Evolutionary conservation across 2,329 filamentous ascomycete genomes (phyloP).

Genomic region (Fusarium pseudoanthophilum): DNA sequence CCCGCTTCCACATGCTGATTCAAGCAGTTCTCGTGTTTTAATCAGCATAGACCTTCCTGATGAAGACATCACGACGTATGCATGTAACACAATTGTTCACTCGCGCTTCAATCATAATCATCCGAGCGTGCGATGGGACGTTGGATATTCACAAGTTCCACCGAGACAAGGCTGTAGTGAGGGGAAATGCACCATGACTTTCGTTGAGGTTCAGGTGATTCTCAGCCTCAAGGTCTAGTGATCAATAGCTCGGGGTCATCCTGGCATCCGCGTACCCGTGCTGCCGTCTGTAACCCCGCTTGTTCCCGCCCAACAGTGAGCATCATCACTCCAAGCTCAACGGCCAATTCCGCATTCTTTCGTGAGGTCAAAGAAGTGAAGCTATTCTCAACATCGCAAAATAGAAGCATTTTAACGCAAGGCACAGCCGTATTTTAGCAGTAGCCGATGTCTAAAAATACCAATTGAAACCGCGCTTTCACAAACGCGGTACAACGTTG

Average conservation of each 20-base stretch:
- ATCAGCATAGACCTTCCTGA: constrained; percentile 20
- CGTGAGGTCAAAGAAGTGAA: background rate
- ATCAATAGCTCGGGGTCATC: background rate
- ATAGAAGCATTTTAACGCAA: background rate
- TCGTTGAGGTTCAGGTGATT: background rate
- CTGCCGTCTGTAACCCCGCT: background rate
- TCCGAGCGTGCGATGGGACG: too few relatives aligned
- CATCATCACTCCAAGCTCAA: background rate
- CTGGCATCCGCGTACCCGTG: background rate
- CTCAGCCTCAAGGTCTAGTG: constrained; percentile 19
- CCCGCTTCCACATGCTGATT: constrained; percentile 12
- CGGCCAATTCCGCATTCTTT: background rate
- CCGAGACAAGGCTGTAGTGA: background rate
- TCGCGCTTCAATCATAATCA: background rate
- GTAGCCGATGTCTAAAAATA: background rate
- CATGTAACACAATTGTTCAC: constrained; percentile 4
- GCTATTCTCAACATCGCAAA: background rate
- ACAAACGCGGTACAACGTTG: background rate
- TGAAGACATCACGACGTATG: constrained; percentile 2
- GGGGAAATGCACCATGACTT: constrained; percentile 7
- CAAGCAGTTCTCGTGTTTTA: background rate
- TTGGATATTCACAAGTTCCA: constrained; percentile 4
- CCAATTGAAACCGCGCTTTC: background rate
- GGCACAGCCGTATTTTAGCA: background rate
- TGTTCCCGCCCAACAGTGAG: background rate